Evolutionary conservation across 768 basidiomycete species (phyloP).

Genomic region (Mycena latifolia): DNA sequence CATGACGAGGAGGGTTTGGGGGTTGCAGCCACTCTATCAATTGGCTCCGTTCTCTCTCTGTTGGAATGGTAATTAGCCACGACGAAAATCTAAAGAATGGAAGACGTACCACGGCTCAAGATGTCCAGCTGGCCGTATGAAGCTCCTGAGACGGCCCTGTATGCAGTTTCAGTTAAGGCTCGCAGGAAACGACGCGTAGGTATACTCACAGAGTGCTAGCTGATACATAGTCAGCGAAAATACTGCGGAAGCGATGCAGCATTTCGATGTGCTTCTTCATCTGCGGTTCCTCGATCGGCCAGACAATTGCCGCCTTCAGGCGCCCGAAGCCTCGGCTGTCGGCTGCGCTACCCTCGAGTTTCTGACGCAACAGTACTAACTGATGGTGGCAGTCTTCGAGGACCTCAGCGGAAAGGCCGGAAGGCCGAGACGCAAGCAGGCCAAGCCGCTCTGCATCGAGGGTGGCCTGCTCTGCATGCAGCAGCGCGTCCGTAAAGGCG

Average conservation of each 20-base stretch:
- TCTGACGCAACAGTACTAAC: neutral
- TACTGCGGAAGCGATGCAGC: conserved; percentile 18
- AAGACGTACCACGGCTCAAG: conserved; percentile 6
- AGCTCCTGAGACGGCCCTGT: conserved; percentile 8
- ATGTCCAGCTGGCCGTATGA: conserved; percentile 6
- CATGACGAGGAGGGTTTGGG: conserved; percentile 13
- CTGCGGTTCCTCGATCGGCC: conserved; percentile 17
- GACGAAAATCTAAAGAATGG: neutral
- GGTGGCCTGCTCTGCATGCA: conserved; percentile 8
- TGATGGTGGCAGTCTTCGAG: conserved; percentile 15
- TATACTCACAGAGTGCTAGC: conserved; percentile 7
- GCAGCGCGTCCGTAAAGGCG: conserved; percentile 11
- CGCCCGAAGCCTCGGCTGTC: conserved; percentile 1
- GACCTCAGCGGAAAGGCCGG: neutral
- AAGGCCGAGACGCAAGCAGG: neutral
- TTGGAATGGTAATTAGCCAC: too few relatives aligned
- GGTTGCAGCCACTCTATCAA: conserved; percentile 22
- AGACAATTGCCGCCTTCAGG: conserved; percentile 3
- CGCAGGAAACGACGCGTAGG: neutral
- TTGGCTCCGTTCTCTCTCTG: conserved; percentile 19
- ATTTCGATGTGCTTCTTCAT: conserved; percentile 15
- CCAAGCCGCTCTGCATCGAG: conserved; percentile 5
- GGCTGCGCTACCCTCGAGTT: conserved; percentile 2
- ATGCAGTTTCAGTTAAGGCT: neutral
- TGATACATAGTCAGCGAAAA: conserved; percentile 15